A percentile compares a stretch with the other conserved stretches of the same genome.
phyloP scores from a whole-genome alignment of 805 yeast genomes.

The Metschnikowia reukaufii region DNA sequence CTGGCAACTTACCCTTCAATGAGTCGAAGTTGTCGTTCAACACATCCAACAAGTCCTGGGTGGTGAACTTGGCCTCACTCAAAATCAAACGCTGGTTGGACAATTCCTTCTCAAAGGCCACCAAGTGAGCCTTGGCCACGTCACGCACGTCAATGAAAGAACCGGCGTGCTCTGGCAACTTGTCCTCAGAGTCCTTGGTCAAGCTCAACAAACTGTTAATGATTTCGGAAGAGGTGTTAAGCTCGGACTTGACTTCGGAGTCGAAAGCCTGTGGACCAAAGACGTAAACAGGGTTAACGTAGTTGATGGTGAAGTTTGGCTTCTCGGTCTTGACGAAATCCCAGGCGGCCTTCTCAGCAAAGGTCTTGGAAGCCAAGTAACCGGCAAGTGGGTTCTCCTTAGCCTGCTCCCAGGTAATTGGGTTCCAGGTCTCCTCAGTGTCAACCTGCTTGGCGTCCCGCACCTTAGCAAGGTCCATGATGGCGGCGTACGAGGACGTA shows the following conservation, averaged over 20 bases:
- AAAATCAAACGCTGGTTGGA: constrained; percentile 32
- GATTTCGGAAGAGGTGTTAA: constrained; percentile 38
- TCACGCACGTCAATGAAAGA: constrained; percentile 25
- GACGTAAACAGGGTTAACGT: constrained; percentile 24
- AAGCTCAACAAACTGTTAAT: constrained; percentile 41
- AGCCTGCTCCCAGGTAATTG: constrained; percentile 48
- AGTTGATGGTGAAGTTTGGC: constrained; percentile 39
- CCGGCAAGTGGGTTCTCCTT: constrained; percentile 25
- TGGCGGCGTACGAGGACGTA: constrained; percentile 17
- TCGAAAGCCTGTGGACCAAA: constrained; percentile 29
- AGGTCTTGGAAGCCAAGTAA: constrained; percentile 36
- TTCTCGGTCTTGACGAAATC: constrained; percentile 30
- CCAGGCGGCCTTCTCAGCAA: constrained; percentile 39
- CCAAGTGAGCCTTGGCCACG: constrained; percentile 22
- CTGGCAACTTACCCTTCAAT: constrained; percentile 45
- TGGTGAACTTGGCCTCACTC: constrained; percentile 22
- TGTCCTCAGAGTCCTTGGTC: constrained; percentile 12
- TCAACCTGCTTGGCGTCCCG: constrained; percentile 29
- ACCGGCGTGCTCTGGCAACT: constrained; percentile 24
- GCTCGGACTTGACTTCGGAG: constrained; percentile 30
- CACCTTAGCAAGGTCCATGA: constrained; percentile 19
- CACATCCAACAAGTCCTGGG: constrained; percentile 35
- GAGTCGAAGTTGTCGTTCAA: constrained; percentile 37
- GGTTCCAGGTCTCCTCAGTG: constrained; percentile 50
- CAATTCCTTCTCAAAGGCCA: constrained; percentile 19